Base-by-base conservation (phyloP, 805 yeast genomes). In the Candida xiaguanensis region DNA sequence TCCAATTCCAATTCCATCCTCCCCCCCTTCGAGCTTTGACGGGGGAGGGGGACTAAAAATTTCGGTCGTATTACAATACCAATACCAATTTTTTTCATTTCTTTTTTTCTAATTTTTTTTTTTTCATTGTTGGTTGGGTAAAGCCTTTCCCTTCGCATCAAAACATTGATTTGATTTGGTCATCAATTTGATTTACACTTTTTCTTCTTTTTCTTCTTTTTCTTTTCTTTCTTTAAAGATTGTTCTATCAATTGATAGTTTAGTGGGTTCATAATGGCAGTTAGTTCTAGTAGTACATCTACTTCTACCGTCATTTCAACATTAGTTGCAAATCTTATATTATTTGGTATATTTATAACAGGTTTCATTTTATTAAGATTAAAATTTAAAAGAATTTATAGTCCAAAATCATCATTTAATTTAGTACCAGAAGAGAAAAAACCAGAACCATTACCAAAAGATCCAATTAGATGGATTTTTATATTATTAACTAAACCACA, bases 291-390 rank as follows among this genome's bases (percentile, higher is more conserved):
- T 37, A 41, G 40, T 37, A 36, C 38, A 7, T 85, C 95, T 9
- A 82, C 93, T 1, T 78, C 80, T 49, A 75, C 86, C 47, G 88
- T 91, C 33, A 60, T 87, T 31, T 76, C 95, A 2, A 63, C 96
- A 3, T 61, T 89, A 38, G 69, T 78, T 29, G 67, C 82, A 32
- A 87, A 91, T 62, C 77, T 84, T 41, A 74, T 74, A 8, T 57
- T 89, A 4, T 85, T 82, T 54, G 76, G 77, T 2, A 66, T 64
- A 5, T 87, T 89, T 51, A 63, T 85, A 8, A 38, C 65, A 0
- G 67, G 74, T 6, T 91, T 91, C 59, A 44, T 91, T 19, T 29
- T 85, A 1, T 59, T 91, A 40, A 69, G 97, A 43, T 72, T 82
- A 34, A 74, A 66, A 48, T 75, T 82, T 60, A 76, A 74, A 53